Base-by-base conservation (phyloP, 31 red algal species). In the Odonthalia washingtoniensis region DNA sequence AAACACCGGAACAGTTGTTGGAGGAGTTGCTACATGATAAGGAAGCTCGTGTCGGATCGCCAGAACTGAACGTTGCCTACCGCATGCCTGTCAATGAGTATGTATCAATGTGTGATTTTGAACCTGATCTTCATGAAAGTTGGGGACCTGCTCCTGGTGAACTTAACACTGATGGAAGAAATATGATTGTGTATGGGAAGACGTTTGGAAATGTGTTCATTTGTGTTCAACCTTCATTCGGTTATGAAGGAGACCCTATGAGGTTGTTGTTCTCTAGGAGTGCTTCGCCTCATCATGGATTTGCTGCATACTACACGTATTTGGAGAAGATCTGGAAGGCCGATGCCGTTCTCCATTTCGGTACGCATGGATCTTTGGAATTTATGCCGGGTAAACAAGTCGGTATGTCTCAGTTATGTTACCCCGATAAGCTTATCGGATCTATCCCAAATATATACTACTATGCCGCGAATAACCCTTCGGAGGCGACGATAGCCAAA, bases 381-480 rank as follows among this genome's bases (percentile, higher is more conserved):
- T 99, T 99, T 70, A 99, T 99, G 97, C 97, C 97, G 49, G 97
- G 97, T 30, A 99, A 99, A 87, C 97, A 99, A 86, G 97, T 99
- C 31, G 97, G 97, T 45, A 99, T 99, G 97, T 91, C 89, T 62
- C 95, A 81, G 17, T 63, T 81, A 33, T 99, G 97, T 81, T 99
- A 97, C 80, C 97, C 97, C 1, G 97, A 99, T 68, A 87, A 90
- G 80, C 82, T 99, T 28, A 99, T 99, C 67, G 69, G 87, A 57
- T 84, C 92, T 14, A 90, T 97, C 9, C 97, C 97, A 31, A 99
- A 99, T 78, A 62, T 99, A 26, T 99, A 99, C 79, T 99, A 99
- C 75, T 99, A 99, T 74, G 97, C 97, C 21, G 97, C 97, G 44
- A 99, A 99, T 80, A 99, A 99, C 70, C 97, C 97, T 33, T 97